phyloP scores from a whole-genome alignment of 192 early-diverging fungal genomes.

The Coemansia sp. region DNA sequence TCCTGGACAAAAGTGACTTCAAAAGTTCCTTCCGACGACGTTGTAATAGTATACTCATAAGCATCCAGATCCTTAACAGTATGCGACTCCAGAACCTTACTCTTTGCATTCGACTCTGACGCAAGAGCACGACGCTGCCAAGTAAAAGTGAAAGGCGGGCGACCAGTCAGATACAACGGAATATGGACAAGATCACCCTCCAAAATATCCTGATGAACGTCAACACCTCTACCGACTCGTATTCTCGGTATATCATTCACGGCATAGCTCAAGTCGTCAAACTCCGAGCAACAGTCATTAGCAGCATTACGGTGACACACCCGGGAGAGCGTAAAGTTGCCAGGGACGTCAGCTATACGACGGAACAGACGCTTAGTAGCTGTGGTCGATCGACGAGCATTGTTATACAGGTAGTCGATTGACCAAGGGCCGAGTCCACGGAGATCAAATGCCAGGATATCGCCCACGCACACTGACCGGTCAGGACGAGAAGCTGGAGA shows the following conservation, averaged over 20 bases:
- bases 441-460: constrained; percentile 66
- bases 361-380: constrained; percentile 62
- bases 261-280: constrained; percentile 43
- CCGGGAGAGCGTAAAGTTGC: constrained; percentile 58
- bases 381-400: constrained; percentile 17
- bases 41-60: constrained; percentile 55
- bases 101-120: not conserved
- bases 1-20: constrained; percentile 67
- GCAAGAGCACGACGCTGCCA: constrained; percentile 57
- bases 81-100: constrained; percentile 55
- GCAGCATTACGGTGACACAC: constrained; percentile 62
- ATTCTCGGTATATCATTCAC: constrained; percentile 64
- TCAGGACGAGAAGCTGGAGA: constrained; percentile 36
- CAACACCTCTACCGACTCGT: constrained; percentile 65
- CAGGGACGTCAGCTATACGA: constrained; percentile 61
- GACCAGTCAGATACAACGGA: constrained; percentile 63
- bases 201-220: constrained; percentile 69
- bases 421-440: constrained; percentile 70
- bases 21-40: constrained; percentile 66
- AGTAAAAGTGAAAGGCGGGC: constrained; percentile 70
- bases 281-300: constrained; percentile 63
- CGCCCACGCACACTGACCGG: constrained; percentile 65
- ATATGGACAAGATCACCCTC: constrained; percentile 62
- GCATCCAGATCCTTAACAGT: constrained; percentile 60
- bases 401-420: constrained; percentile 58